phyloP scores from a whole-genome alignment of 768 basidiomycete genomes.

The Naganishia antarctica region DNA sequence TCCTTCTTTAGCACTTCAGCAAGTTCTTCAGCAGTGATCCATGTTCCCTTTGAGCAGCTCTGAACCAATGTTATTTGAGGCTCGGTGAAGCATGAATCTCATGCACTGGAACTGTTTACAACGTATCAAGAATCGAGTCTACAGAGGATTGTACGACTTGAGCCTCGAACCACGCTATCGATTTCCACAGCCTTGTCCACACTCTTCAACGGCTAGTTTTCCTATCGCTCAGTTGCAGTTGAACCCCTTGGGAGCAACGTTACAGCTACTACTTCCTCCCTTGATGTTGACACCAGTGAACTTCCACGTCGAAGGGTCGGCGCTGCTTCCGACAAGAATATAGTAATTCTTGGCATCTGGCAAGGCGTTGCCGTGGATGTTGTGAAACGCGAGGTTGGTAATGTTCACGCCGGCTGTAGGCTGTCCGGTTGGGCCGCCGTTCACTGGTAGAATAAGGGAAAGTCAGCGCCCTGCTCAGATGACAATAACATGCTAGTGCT shows the following conservation, averaged over 20 bases:
- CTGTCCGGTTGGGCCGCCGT: constrained; percentile 29
- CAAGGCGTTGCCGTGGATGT: constrained; percentile 27
- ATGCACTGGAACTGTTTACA: too few relatives aligned
- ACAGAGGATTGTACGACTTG: too few relatives aligned
- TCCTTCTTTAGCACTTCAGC: background rate
- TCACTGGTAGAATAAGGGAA: constrained; percentile 1
- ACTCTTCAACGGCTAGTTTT: too few relatives aligned
- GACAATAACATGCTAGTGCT: background rate
- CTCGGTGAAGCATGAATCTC: too few relatives aligned
- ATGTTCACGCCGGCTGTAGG: constrained; percentile 29
- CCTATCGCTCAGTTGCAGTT: constrained; percentile 26
- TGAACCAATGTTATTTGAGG: too few relatives aligned
- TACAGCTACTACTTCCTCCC: constrained; percentile 26
- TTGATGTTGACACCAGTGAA: constrained; percentile 29
- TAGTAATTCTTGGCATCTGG: constrained; percentile 27
- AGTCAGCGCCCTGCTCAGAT: background rate
- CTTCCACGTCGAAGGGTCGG: constrained; percentile 24
- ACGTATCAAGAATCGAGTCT: too few relatives aligned
- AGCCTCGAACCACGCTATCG: too few relatives aligned
- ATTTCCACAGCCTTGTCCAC: too few relatives aligned
- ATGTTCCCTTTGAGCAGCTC: too few relatives aligned
- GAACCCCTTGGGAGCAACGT: constrained; percentile 23
- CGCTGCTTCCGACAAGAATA: constrained; percentile 25
- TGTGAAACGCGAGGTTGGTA: constrained; percentile 30
- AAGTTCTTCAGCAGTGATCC: too few relatives aligned